Conservation (phyloP, 345 rosid genomes). For the Cochlearia excelsa region DNA sequence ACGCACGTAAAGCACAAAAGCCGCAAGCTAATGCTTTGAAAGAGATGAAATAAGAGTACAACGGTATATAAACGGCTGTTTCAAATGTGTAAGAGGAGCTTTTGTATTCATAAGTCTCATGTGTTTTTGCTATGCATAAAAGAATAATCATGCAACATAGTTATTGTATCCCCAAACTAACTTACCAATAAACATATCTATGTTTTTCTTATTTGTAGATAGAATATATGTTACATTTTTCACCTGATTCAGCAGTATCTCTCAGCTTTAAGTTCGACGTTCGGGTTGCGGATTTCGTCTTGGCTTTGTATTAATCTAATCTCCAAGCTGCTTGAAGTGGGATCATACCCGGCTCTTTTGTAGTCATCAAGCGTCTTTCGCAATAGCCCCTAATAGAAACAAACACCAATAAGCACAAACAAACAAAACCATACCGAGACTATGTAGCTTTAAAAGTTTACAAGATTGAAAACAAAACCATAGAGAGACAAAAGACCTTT, state of each 20-base stretch:
- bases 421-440: not conserved
- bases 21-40: no score
- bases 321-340: slow-evolving; percentile 77
- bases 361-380: slow-evolving; percentile 77
- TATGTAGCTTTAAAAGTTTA: not conserved
- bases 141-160: slow-evolving; percentile 20
- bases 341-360: slow-evolving; percentile 52
- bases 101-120: slow-evolving; percentile 3
- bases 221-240: slow-evolving; percentile 24
- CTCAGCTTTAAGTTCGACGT: slow-evolving; percentile 44
- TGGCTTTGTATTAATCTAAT: slow-evolving; percentile 92
- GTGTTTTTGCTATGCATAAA: slow-evolving; percentile 25
- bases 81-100: no score
- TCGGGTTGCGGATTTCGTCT: slow-evolving; percentile 78
- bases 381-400: slow-evolving; percentile 55
- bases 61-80: no score
- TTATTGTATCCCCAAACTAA: slow-evolving; percentile 20
- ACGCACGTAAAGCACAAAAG: no score
- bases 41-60: no score
- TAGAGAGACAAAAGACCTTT: no score
- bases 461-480: no score
- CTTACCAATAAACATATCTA: slow-evolving; percentile 3
- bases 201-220: slow-evolving; percentile 23
- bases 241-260: slow-evolving; percentile 39
- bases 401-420: slow-evolving; percentile 11